Conservation (phyloP, 257 asterid genomes). For the Rehmannia glutinosa region DNA sequence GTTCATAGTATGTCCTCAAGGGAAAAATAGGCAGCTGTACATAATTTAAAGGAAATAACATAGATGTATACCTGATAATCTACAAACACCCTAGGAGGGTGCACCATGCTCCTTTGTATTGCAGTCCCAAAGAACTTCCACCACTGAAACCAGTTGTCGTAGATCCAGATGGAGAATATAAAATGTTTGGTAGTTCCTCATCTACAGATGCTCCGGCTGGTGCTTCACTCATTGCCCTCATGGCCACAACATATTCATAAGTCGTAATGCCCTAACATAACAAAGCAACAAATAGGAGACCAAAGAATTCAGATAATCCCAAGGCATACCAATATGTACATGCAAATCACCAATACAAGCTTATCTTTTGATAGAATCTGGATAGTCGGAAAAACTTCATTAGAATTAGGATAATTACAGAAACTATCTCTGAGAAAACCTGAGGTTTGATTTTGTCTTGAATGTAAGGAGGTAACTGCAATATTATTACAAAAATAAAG, state of each 20-base stretch:
- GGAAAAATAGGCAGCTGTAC: too few species aligned
- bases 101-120: constrained; percentile 99
- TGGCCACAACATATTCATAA: constrained; percentile 93
- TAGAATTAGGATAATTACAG: too few species aligned
- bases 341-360: not conserved
- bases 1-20: too few species aligned
- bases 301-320: constrained; percentile 11
- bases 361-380: too few species aligned
- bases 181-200: constrained; percentile 68
- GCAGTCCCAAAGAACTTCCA: constrained; percentile 96
- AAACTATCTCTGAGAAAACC: too few species aligned
- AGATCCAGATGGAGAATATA: constrained; percentile 88
- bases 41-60: too few species aligned
- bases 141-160: constrained; percentile 96
- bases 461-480: too few species aligned
- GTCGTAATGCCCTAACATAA: constrained; percentile 84
- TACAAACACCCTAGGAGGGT: constrained; percentile 96
- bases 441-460: too few species aligned
- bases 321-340: not conserved
- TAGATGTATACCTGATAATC: constrained; percentile 75
- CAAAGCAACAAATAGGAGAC: constrained; percentile 1
- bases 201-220: constrained; percentile 78
- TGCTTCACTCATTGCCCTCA: constrained; percentile 97
- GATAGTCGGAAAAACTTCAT: too few species aligned
- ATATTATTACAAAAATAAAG: too few species aligned